Evolutionary conservation across 345 rosid genomes (phyloP), one percentile per base, ranked within the genome.

Genomic region (Lepidium sativum): DNA sequence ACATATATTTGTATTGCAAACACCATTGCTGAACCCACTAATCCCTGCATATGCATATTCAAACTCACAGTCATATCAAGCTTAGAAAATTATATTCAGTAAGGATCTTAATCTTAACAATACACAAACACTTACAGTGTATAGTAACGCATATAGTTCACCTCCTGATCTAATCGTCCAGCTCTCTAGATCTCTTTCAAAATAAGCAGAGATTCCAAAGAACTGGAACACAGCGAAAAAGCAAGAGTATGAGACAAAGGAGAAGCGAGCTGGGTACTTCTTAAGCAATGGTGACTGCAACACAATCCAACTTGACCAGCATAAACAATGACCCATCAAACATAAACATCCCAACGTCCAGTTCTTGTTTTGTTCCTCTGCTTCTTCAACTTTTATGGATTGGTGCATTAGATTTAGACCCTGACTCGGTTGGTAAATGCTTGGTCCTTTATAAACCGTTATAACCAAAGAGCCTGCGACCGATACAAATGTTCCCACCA

Each of bases 241-340:
- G 81, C 92, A 91, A 41, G 91, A 68, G 67, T 64, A 88, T 0
- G 96, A 84, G 56, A 84, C 65, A 27, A 91, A 86, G 0, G 94
- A 80, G 65, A 88, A 86, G 8, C 86, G 84, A 75, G 96, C 89
- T 0, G 96, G 97, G 77, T 84, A 91, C 57, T 80, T 88, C 75
- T 86, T 91, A 41, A 91, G 75, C 61, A 88, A 52, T 0, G 88
- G 84, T 47, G 86, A 78, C 34, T 91, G 97, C 29, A 91, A 75
- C 64, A 91, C 96, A 42, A 91, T 87, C 96, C 97, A 91, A 68
- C 81, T 69, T 14, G 97, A 84, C 97, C 97, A 91, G n/a, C 87
- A 84, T 14, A 91, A 75, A 75, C 91, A 86, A 54, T 87, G 96
- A 13, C 89, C 89, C 49, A 91, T 73, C 39, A 80, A 68, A 77